Percentiles rank a stretch among this genome's conserved stretches.
Evolutionary conservation across 441 rosid species (phyloP).

Genomic region (Pelargonium myrrhifolium): DNA sequence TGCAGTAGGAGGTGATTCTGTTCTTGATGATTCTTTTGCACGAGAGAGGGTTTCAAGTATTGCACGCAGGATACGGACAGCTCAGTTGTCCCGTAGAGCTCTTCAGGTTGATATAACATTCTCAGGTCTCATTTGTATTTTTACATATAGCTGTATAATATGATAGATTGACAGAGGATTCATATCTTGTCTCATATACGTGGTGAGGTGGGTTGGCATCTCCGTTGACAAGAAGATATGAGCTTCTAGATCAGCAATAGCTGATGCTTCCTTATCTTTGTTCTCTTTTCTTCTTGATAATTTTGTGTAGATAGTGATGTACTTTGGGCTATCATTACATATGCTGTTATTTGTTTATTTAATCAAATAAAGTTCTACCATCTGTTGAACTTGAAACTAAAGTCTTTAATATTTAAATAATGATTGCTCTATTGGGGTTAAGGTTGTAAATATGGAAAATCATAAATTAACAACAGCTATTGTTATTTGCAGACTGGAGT

Average conservation of each 20-base stretch:
- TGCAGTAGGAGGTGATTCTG: slow-evolving; percentile 99
- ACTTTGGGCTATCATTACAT: slow-evolving; percentile 12
- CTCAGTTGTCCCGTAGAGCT: slow-evolving; percentile 91
- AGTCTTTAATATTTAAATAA: slow-evolving; percentile 1
- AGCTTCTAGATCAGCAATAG: slow-evolving; percentile 1
- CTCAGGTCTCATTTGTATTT: neutral
- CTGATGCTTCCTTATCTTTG: neutral
- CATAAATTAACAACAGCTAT: slow-evolving; percentile 15
- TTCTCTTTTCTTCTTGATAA: neutral
- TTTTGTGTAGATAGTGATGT: slow-evolving; percentile 10
- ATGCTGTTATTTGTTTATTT: slow-evolving; percentile 1
- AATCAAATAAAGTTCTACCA: neutral
- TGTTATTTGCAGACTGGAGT: slow-evolving; percentile 69
- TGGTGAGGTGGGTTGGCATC: slow-evolving; percentile 1
- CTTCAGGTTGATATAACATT: slow-evolving; percentile 49
- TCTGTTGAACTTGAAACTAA: slow-evolving; percentile 2
- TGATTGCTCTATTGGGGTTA: neutral
- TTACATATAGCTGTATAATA: neutral
- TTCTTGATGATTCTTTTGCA: slow-evolving; percentile 97
- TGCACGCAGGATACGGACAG: slow-evolving; percentile 88
- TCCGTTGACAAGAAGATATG: neutral
- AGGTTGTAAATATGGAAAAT: neutral
- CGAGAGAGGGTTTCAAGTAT: slow-evolving; percentile 97
- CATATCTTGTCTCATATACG: neutral
- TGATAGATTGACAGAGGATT: neutral